Evolutionary conservation across 1,284 basidiomycete genomes (phyloP).

Genomic region (Cronartium quercuum): DNA sequence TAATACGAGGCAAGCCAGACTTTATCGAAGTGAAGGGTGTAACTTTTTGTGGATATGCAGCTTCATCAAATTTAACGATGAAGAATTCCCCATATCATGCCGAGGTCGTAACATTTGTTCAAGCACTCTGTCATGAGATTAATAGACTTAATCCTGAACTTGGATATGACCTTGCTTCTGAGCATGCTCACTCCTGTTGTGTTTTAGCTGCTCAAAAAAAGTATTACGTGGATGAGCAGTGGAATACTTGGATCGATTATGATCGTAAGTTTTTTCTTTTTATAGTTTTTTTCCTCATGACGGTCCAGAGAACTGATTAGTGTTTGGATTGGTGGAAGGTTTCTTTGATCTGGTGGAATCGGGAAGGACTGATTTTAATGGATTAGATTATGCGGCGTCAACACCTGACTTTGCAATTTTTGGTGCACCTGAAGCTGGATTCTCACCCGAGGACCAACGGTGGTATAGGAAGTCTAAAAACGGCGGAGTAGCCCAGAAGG

Average conservation of each 20-base stretch:
- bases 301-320: not conserved
- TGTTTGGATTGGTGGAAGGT: not conserved
- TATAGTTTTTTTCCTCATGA: not conserved
- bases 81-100: constrained; percentile 40
- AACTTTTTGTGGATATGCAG: constrained; percentile 40
- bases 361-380: constrained; percentile 20
- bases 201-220: constrained; percentile 38
- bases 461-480: constrained; percentile 25
- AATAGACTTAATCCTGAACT: not conserved
- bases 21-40: constrained; percentile 41
- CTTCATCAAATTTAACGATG: constrained; percentile 37
- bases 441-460: constrained; percentile 39
- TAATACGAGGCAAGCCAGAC: constrained; percentile 34
- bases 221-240: constrained; percentile 35
- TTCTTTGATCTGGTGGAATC: constrained; percentile 39
- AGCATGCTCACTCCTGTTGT: constrained; percentile 40
- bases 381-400: constrained; percentile 21
- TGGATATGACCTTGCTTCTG: constrained; percentile 36
- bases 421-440: constrained; percentile 38
- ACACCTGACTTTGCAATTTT: constrained; percentile 39
- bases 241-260: constrained; percentile 41
- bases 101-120: constrained; percentile 37
- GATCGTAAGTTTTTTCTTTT: constrained; percentile 18
- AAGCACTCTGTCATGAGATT: constrained; percentile 23
- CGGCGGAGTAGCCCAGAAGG: not conserved